Evolutionary conservation across 371 early-diverging fungal species (phyloP).

Genomic region (Mortierella sp.): DNA sequence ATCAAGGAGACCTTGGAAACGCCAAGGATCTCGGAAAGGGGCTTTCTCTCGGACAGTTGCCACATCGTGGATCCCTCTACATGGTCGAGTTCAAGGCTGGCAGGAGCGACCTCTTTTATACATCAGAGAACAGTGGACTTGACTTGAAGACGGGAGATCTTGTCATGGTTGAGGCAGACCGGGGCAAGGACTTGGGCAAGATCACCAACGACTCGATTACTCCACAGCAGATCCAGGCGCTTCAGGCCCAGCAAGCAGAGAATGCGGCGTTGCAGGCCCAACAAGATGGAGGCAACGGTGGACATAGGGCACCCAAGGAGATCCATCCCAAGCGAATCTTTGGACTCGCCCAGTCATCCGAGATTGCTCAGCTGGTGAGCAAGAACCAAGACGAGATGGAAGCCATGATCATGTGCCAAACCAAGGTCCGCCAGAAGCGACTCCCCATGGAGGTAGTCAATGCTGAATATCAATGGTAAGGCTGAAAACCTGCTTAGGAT

Average conservation of each 20-base stretch:
- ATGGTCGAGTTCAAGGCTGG: slow-evolving; percentile 92
- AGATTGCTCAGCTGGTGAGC: slow-evolving; percentile 76
- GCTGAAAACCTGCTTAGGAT: slow-evolving; percentile 16
- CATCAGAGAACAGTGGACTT: slow-evolving; percentile 63
- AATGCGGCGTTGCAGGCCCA: slow-evolving; percentile 36
- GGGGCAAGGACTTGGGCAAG: slow-evolving; percentile 95
- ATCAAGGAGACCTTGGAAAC: slow-evolving; percentile 6
- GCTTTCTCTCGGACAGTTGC: slow-evolving; percentile 60
- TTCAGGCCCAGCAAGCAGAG: slow-evolving; percentile 62
- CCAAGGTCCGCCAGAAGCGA: slow-evolving; percentile 87
- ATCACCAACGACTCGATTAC: slow-evolving; percentile 76
- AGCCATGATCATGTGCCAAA: slow-evolving; percentile 88
- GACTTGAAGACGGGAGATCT: slow-evolving; percentile 75
- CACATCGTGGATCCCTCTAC: slow-evolving; percentile 73
- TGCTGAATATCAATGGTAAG: slow-evolving; percentile 97
- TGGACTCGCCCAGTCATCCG: slow-evolving; percentile 84
- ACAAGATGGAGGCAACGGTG: slow-evolving; percentile 28
- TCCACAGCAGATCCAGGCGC: slow-evolving; percentile 66
- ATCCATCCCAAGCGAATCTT: slow-evolving; percentile 90
- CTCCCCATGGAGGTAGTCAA: slow-evolving; percentile 96
- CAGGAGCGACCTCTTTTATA: slow-evolving; percentile 82
- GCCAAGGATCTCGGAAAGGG: slow-evolving; percentile 63
- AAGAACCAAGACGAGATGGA: slow-evolving; percentile 92
- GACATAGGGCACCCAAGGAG: slow-evolving; percentile 67
- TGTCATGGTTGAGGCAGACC: slow-evolving; percentile 96